A percentile compares a stretch with the other conserved stretches of the same genome.
phyloP scores from a whole-genome alignment of 2,329 filamentous ascomycete species.

The Boeremia lycopersici region DNA sequence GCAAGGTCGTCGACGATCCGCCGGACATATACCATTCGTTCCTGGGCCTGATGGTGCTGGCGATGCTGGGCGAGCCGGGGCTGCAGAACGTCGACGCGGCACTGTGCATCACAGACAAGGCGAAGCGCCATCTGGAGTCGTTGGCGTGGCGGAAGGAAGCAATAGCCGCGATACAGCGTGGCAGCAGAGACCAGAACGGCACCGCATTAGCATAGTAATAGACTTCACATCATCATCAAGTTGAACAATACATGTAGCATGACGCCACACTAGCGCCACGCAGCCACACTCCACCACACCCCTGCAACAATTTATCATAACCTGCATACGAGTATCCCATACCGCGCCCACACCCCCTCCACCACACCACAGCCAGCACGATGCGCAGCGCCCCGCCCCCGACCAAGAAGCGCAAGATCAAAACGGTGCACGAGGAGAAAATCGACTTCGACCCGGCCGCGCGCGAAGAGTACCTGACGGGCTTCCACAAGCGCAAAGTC shows the following conservation, averaged over 20 bases:
- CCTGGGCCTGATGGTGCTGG: slow-evolving; percentile 80
- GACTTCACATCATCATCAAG: background rate
- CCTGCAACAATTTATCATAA: slow-evolving; percentile 32
- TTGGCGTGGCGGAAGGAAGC: slow-evolving; percentile 46
- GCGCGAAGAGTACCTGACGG: slow-evolving; percentile 86
- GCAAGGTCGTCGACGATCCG: slow-evolving; percentile 54
- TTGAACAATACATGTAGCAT: background rate
- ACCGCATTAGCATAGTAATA: slow-evolving; percentile 1
- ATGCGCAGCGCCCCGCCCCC: slow-evolving; percentile 30
- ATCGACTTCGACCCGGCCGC: slow-evolving; percentile 83
- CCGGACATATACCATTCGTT: slow-evolving; percentile 85
- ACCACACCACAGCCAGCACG: too few species aligned
- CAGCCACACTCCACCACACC: slow-evolving; percentile 12
- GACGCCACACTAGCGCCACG: background rate
- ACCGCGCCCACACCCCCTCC: too few species aligned
- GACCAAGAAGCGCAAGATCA: slow-evolving; percentile 42
- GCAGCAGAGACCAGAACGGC: background rate
- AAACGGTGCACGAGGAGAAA: slow-evolving; percentile 71
- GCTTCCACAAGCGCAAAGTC: slow-evolving; percentile 94
- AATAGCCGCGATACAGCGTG: slow-evolving; percentile 1
- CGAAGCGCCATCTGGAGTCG: slow-evolving; percentile 46
- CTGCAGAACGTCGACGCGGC: slow-evolving; percentile 75
- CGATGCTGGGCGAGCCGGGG: slow-evolving; percentile 71
- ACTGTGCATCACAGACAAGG: slow-evolving; percentile 73
- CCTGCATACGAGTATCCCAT: too few species aligned